These are phyloP conservation scores for Phytophthora hibernalis DNA, from an alignment of 352 stramenopile genomes.

Conservation along the genomic window DNA sequence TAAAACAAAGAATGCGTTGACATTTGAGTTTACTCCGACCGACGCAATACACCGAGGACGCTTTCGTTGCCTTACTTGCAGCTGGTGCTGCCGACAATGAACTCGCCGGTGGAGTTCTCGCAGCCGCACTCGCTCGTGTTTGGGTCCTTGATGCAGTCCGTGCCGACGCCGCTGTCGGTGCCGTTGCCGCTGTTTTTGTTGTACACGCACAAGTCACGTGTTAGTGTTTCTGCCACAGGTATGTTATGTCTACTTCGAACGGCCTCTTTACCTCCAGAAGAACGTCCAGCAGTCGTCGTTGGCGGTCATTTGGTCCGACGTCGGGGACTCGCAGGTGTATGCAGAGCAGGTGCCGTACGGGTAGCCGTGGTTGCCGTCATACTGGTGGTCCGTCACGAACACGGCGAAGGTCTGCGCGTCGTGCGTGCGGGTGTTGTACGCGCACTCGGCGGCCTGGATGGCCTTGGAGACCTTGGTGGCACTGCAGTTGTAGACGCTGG, in stretches of 20 bases:
- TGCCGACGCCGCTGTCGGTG: conserved; percentile 22
- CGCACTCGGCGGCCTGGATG: conserved; percentile 50
- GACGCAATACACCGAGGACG: neutral
- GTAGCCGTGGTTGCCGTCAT: conserved; percentile 40
- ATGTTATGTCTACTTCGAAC: no score
- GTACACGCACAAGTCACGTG: neutral
- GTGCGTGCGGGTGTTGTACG: conserved; percentile 46
- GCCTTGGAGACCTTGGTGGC: conserved; percentile 24
- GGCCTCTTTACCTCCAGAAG: conserved; percentile 41
- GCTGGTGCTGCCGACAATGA: conserved; percentile 28
- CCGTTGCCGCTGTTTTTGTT: conserved; percentile 28
- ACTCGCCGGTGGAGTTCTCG: conserved; percentile 42
- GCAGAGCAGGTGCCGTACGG: conserved; percentile 41
- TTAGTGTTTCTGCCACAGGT: conserved; percentile 20
- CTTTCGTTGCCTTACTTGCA: conserved; percentile 25
- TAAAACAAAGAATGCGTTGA: no score
- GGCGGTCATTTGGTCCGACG: conserved; percentile 17
- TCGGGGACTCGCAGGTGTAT: conserved; percentile 32
- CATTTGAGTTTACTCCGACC: no score
- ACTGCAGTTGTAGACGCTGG: conserved; percentile 28
- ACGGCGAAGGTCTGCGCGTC: conserved; percentile 42
- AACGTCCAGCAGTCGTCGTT: conserved; percentile 48
- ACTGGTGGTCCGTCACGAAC: conserved; percentile 40
- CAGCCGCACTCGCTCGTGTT: conserved; percentile 37
- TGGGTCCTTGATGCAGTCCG: conserved; percentile 39